These are phyloP conservation scores for Ceratobasidium sp. DNA, from an alignment of 1,284 basidiomycete species.

Conservation along the genomic window DNA sequence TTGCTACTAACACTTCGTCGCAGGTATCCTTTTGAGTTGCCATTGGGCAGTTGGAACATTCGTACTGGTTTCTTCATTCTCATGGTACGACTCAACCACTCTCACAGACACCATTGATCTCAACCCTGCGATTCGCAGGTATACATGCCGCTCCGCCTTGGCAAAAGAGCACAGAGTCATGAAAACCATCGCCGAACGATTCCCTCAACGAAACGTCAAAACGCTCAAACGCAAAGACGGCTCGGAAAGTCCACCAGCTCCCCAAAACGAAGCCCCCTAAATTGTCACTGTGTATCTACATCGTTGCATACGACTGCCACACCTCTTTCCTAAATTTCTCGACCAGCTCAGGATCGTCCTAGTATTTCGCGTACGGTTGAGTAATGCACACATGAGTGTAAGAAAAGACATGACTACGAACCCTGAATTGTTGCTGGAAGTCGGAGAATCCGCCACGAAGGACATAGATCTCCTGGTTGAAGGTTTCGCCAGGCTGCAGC, in stretches of 20 bases:
- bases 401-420: slow-evolving; percentile 49
- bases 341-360: slow-evolving; percentile 75
- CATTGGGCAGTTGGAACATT: slow-evolving; percentile 68
- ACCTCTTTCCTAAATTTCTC: slow-evolving; percentile 72
- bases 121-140: slow-evolving; percentile 57
- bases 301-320: slow-evolving; percentile 45
- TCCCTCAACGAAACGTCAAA: slow-evolving; percentile 45
- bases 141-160: slow-evolving; percentile 68
- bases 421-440: slow-evolving; percentile 76
- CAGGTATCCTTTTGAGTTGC: slow-evolving; percentile 61
- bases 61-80: slow-evolving; percentile 62
- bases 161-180: slow-evolving; percentile 66
- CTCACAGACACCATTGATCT: neutral
- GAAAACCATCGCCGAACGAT: slow-evolving; percentile 66
- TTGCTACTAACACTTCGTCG: neutral
- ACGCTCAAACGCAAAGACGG: slow-evolving; percentile 32
- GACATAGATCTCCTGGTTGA: slow-evolving; percentile 67
- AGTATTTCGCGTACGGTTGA: slow-evolving; percentile 9
- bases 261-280: neutral
- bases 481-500: slow-evolving; percentile 56
- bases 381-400: slow-evolving; percentile 12
- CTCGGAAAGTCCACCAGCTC: slow-evolving; percentile 6
- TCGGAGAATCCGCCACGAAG: slow-evolving; percentile 74
- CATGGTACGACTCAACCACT: slow-evolving; percentile 57
- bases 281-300: neutral